phyloP scores from a whole-genome alignment of 1,284 basidiomycete species.

The Naganishia sp. region DNA sequence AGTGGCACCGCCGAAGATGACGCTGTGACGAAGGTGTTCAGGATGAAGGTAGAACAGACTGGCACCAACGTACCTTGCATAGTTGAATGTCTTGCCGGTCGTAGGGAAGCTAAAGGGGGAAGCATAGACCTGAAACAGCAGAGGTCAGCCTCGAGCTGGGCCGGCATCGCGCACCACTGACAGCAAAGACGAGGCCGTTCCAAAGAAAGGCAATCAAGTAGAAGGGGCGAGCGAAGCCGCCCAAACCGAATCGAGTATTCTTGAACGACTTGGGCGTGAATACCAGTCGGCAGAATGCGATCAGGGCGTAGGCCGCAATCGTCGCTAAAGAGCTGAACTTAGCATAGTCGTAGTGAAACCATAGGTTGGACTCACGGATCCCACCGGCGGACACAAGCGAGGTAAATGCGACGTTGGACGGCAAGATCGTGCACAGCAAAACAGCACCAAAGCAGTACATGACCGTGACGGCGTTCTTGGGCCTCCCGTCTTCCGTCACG shows the following conservation, averaged over 20 bases:
- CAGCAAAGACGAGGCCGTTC: constrained; percentile 70
- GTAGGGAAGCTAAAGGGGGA: constrained; percentile 48
- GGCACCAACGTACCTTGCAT: constrained; percentile 30
- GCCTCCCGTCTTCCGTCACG: constrained; percentile 69
- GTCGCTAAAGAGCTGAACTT: constrained; percentile 58
- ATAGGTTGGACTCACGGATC: constrained; percentile 46
- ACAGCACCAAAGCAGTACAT: constrained; percentile 72
- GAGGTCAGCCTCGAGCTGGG: background rate
- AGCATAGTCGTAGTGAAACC: background rate
- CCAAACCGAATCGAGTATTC: constrained; percentile 68
- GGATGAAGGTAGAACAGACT: background rate
- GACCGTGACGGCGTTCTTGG: constrained; percentile 75
- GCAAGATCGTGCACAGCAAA: constrained; percentile 77
- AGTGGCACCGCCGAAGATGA: constrained; percentile 74
- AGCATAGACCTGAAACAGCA: constrained; percentile 18
- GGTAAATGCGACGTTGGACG: constrained; percentile 81
- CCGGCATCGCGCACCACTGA: constrained; percentile 50
- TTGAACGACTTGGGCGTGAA: constrained; percentile 74
- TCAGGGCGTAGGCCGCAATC: constrained; percentile 77
- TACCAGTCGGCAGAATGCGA: constrained; percentile 67
- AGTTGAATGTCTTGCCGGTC: constrained; percentile 47
- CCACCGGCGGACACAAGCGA: constrained; percentile 78
- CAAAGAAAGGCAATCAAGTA: constrained; percentile 68
- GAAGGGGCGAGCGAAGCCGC: constrained; percentile 65
- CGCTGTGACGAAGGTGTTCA: constrained; percentile 40